phyloP scores from a whole-genome alignment of 176 grass and related monocot species.

The Guadua angustifolia region DNA sequence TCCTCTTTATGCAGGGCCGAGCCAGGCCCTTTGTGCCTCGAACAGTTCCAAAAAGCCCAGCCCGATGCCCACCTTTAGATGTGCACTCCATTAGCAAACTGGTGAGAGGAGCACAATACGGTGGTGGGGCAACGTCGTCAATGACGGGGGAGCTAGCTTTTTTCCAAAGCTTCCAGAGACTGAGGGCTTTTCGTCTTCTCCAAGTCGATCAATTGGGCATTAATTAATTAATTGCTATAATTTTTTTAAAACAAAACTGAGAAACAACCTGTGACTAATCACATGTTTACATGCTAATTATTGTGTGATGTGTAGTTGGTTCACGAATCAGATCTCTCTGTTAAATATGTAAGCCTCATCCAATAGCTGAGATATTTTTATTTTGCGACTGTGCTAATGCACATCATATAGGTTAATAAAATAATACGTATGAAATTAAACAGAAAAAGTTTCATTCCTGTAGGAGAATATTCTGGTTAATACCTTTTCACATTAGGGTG shows the following conservation, averaged over 20 bases:
- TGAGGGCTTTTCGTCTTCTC: slow-evolving; percentile 52
- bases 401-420: not conserved
- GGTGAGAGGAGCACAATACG: too few relatives aligned
- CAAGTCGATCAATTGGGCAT: slow-evolving; percentile 39
- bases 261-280: slow-evolving; percentile 35
- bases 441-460: too few relatives aligned
- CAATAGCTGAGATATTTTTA: not conserved
- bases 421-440: too few relatives aligned
- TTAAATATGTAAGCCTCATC: not conserved
- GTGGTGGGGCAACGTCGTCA: slow-evolving; percentile 38
- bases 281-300: slow-evolving; percentile 12
- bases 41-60: too few relatives aligned
- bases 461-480: slow-evolving; percentile 34
- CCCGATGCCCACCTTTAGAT: too few relatives aligned
- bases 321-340: not conserved
- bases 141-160: slow-evolving; percentile 12
- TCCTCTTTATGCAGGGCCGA: too few relatives aligned
- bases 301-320: not conserved
- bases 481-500: not conserved
- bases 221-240: slow-evolving; percentile 29
- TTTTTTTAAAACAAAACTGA: not conserved
- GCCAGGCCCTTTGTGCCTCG: too few relatives aligned
- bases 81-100: too few relatives aligned
- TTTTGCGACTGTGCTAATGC: not conserved
- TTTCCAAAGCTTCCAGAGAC: slow-evolving; percentile 42